Conservation (phyloP, 495 filamentous ascomycete species). For the Thozetella sp. region DNA sequence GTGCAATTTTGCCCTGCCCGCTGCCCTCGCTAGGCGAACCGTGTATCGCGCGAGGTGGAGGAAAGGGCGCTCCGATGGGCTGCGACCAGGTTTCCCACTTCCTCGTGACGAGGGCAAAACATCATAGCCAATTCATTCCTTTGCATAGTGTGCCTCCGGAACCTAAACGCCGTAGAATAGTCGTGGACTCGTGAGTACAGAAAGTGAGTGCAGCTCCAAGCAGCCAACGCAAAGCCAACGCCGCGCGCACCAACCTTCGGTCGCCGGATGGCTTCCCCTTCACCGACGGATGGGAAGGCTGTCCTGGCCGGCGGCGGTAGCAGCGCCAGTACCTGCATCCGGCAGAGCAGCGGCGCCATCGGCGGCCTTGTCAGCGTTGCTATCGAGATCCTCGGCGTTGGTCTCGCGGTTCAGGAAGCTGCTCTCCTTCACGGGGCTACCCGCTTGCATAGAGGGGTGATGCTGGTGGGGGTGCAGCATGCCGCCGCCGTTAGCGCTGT, state of each 20-base stretch:
- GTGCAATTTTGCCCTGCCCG: too few relatives aligned
- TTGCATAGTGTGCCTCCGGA: neutral
- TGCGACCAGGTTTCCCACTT: neutral
- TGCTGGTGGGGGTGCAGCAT: constrained; percentile 41
- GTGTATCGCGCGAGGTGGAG: too few relatives aligned
- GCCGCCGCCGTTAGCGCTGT: constrained; percentile 43
- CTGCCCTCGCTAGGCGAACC: too few relatives aligned
- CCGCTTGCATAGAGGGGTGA: constrained; percentile 57
- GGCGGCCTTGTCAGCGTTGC: constrained; percentile 23
- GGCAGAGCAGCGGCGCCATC: constrained; percentile 9
- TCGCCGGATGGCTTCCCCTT: neutral
- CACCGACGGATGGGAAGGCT: constrained; percentile 67
- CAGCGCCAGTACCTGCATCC: constrained; percentile 14
- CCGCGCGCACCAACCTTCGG: neutral
- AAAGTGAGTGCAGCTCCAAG: neutral
- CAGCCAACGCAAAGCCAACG: neutral
- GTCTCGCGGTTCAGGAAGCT: constrained; percentile 79
- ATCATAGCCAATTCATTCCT: neutral
- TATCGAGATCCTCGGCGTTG: constrained; percentile 68
- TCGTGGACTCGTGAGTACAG: constrained; percentile 1
- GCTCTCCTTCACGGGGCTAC: constrained; percentile 85
- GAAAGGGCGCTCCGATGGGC: too few relatives aligned
- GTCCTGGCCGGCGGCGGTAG: constrained; percentile 37
- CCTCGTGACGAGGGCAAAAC: neutral
- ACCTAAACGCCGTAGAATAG: neutral